Evolutionary conservation across 164 flowering plant species (phyloP).

Genomic region (Dillenia suffruticosa): DNA sequence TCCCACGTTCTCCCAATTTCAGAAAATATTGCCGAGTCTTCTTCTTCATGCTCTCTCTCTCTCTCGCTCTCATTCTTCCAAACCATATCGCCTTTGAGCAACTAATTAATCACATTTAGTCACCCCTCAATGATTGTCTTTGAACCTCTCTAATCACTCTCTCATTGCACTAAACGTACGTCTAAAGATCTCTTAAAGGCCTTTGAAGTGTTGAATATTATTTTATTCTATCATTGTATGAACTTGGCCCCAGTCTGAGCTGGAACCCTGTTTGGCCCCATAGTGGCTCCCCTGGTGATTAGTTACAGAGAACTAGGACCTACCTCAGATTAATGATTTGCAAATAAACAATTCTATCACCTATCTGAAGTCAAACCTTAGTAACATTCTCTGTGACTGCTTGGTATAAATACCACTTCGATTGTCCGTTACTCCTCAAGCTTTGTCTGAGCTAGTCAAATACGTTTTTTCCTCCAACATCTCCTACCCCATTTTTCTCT

Average conservation of each 20-base stretch:
- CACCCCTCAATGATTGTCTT: constrained; percentile 21
- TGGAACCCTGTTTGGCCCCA: constrained; percentile 31
- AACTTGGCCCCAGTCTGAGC: constrained; percentile 34
- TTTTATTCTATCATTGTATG: constrained; percentile 31
- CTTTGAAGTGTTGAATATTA: constrained; percentile 9
- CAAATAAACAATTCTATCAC: constrained; percentile 13
- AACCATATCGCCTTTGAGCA: not conserved
- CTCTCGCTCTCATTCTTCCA: constrained; percentile 1
- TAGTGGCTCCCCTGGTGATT: constrained; percentile 26
- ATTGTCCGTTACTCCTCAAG: not conserved
- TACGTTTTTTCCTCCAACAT: not conserved
- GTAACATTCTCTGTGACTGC: constrained; percentile 15
- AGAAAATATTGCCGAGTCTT: not conserved
- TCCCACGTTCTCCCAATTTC: constrained; percentile 26
- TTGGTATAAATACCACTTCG: constrained; percentile 33
- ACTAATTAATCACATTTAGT: constrained; percentile 12
- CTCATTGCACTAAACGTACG: constrained; percentile 3
- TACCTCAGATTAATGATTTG: constrained; percentile 17
- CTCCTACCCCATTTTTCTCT: not conserved
- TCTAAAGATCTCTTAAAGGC: constrained; percentile 6
- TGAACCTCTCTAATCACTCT: constrained; percentile 4
- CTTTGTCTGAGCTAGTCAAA: constrained; percentile 3
- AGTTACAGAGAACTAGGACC: constrained; percentile 28
- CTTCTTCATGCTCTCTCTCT: not conserved
- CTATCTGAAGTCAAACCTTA: constrained; percentile 31